Evolutionary conservation across 331 rosid genomes (phyloP).

Genomic region (Erythrophleum ivorense): DNA sequence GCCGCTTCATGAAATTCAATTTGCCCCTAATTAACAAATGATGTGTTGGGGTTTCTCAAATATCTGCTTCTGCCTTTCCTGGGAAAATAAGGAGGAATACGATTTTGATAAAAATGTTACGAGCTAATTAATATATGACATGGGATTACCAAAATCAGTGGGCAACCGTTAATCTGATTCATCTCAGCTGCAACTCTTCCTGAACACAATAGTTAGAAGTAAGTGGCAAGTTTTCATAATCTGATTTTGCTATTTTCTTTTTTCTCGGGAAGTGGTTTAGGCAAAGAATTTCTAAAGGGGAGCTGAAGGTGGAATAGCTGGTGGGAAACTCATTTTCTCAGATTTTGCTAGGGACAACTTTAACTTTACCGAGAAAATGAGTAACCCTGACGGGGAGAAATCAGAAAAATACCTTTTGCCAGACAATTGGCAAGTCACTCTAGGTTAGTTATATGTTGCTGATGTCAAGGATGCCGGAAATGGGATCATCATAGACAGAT

Average conservation of each 20-base stretch:
- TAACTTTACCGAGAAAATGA: neutral
- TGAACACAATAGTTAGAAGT: neutral
- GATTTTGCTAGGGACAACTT: neutral
- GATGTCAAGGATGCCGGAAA: neutral
- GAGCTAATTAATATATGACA: no score
- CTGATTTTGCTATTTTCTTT: neutral
- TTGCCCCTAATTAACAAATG: neutral
- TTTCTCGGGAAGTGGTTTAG: neutral
- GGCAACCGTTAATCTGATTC: neutral
- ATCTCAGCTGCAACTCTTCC: slow-evolving; percentile 8
- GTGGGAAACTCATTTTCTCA: neutral
- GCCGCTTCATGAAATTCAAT: neutral
- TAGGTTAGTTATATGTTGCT: no score
- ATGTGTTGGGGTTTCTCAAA: neutral
- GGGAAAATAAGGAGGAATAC: neutral
- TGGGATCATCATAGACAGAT: neutral
- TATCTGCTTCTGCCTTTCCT: neutral
- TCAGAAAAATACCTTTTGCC: no score
- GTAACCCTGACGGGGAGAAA: no score
- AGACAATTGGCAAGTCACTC: no score
- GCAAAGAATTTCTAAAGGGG: neutral
- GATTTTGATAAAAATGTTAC: no score
- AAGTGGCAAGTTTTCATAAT: neutral
- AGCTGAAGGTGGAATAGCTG: neutral
- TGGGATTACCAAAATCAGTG: no score